Evolutionary conservation across 2,329 filamentous ascomycete species (phyloP).

Genomic region (Aspergillus fumigatus): DNA sequence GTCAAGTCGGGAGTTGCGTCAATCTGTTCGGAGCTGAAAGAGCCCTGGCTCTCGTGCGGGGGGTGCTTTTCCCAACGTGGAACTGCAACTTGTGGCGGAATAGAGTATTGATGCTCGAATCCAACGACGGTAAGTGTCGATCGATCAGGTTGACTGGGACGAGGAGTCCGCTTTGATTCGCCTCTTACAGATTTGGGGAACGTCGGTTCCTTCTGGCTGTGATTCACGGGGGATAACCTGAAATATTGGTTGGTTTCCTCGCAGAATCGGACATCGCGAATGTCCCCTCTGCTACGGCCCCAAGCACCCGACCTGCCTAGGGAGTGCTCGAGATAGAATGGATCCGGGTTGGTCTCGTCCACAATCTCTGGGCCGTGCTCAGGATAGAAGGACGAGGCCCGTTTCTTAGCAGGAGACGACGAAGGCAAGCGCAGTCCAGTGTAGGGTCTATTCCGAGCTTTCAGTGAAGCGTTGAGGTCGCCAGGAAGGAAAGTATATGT

Average conservation of each 20-base stretch:
- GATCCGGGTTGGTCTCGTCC: conserved; percentile 35
- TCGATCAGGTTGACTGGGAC: conserved; percentile 18
- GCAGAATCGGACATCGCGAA: conserved; percentile 30
- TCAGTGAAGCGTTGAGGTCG: conserved; percentile 30
- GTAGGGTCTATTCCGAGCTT: conserved; percentile 29
- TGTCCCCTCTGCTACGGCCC: conserved; percentile 20
- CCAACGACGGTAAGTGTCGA: conserved; percentile 29
- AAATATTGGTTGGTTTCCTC: conserved; percentile 30
- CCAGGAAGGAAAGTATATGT: conserved; percentile 29
- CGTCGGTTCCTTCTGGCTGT: conserved; percentile 11
- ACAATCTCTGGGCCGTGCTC: conserved; percentile 19
- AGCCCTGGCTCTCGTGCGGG: conserved; percentile 28
- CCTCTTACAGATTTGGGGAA: conserved; percentile 9
- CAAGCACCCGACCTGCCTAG: conserved; percentile 25
- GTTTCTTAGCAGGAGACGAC: conserved; percentile 25
- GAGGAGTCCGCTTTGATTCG: conserved; percentile 9
- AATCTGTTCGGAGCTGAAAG: conserved; percentile 31
- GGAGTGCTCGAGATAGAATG: conserved; percentile 38
- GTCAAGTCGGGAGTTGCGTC: conserved; percentile 35
- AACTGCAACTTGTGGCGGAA: conserved; percentile 24
- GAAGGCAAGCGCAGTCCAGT: conserved; percentile 25
- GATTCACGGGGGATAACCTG: conserved; percentile 23
- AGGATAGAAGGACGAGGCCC: conserved; percentile 29
- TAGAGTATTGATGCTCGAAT: conserved; percentile 25
- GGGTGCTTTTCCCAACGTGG: conserved; percentile 19